A percentile compares a stretch with the other conserved stretches of the same genome.
Evolutionary conservation across 2,329 filamentous ascomycete species (phyloP).

Genomic region (Pyricularia sp.): DNA sequence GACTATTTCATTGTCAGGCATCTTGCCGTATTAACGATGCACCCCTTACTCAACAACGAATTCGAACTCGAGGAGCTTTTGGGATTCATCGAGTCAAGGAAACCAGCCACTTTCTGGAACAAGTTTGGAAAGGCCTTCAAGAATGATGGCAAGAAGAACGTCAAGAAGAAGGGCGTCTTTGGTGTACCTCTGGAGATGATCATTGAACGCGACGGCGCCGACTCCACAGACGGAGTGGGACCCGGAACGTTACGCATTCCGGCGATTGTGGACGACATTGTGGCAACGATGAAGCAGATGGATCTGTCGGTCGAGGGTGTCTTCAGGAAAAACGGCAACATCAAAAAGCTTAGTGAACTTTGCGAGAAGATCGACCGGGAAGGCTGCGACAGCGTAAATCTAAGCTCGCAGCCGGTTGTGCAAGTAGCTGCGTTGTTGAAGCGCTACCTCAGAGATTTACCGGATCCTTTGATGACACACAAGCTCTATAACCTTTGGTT

Average conservation of each 20-base stretch:
- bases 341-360: conserved; percentile 82
- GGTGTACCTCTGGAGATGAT: conserved; percentile 81
- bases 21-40: conserved; percentile 89
- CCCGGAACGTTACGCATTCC: conserved; percentile 85
- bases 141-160: conserved; percentile 65
- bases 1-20: conserved; percentile 98
- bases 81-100: conserved; percentile 84
- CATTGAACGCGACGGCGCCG: conserved; percentile 86
- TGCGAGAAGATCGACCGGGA: conserved; percentile 79
- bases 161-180: conserved; percentile 91
- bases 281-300: conserved; percentile 95
- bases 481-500: conserved; percentile 91
- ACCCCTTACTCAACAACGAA: conserved; percentile 78
- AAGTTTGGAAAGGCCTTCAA: conserved; percentile 97
- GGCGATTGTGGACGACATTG: conserved; percentile 87
- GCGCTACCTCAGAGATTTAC: conserved; percentile 88
- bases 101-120: conserved; percentile 89
- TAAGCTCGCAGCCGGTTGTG: conserved; percentile 82
- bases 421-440: conserved; percentile 91
- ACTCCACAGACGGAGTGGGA: conserved; percentile 95
- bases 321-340: conserved; percentile 98
- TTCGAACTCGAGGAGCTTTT: conserved; percentile 93
- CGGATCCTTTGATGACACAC: conserved; percentile 88
- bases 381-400: conserved; percentile 75
- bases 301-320: conserved; percentile 98